Conservation (phyloP, 176 grass and related monocot genomes). For the Eragrostis nindensis region DNA sequence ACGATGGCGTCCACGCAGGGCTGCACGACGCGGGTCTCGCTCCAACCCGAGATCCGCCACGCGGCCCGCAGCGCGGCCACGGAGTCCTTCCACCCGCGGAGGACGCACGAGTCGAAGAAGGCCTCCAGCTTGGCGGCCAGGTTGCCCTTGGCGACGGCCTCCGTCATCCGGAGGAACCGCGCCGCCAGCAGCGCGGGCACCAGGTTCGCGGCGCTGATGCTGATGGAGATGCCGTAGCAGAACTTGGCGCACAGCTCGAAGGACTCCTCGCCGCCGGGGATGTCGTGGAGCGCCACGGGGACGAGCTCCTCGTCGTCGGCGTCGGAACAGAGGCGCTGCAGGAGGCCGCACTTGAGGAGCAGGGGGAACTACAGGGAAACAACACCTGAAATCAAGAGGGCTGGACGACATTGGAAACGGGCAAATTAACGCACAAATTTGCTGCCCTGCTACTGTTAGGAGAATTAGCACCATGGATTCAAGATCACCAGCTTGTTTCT, state of each 20-base stretch:
- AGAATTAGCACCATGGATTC: background rate
- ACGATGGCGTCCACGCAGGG: conserved; percentile 86
- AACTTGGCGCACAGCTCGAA: conserved; percentile 98
- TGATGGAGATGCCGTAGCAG: conserved; percentile 91
- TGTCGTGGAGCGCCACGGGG: conserved; percentile 70
- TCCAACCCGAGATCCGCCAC: conserved; percentile 81
- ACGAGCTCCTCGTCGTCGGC: conserved; percentile 54
- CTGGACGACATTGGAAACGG: conserved; percentile 51
- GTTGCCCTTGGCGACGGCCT: conserved; percentile 76
- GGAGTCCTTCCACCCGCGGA: conserved; percentile 87
- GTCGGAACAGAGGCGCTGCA: conserved; percentile 77
- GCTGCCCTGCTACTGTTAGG: conserved; percentile 21
- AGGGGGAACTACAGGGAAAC: conserved; percentile 97
- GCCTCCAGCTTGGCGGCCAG: conserved; percentile 74
- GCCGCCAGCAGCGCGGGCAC: conserved; percentile 65
- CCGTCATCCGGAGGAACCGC: conserved; percentile 86
- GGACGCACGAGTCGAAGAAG: conserved; percentile 81
- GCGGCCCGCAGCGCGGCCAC: conserved; percentile 58
- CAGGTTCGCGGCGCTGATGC: conserved; percentile 75
- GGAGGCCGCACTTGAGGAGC: conserved; percentile 90
- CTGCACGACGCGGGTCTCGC: conserved; percentile 74
- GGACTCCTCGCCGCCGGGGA: conserved; percentile 73
- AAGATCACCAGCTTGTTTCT: background rate
- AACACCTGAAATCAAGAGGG: conserved; percentile 93
- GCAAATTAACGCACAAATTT: conserved; percentile 2